phyloP scores from a whole-genome alignment of 2,329 filamentous ascomycete species.

The Neofusicoccum sp. region DNA sequence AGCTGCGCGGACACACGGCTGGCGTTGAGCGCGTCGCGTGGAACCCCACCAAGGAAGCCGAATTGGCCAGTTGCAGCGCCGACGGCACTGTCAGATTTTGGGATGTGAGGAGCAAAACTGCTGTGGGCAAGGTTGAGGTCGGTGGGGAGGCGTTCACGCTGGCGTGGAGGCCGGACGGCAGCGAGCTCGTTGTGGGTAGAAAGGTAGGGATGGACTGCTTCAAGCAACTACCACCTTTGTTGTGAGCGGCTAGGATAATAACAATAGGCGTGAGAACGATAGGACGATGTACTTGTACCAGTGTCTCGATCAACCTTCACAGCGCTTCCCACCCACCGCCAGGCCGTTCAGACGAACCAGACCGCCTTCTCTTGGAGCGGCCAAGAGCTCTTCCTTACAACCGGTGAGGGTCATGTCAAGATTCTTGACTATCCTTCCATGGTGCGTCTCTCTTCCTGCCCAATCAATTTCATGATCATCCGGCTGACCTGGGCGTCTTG shows the following conservation, averaged over 20 bases:
- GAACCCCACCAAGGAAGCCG: conserved; percentile 72
- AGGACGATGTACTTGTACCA: conserved; percentile 63
- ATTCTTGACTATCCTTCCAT: conserved; percentile 54
- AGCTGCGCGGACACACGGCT: conserved; percentile 66
- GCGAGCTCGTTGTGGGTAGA: conserved; percentile 68
- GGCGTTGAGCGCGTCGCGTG: conserved; percentile 74
- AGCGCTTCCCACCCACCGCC: conserved; percentile 59
- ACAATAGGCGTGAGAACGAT: conserved; percentile 3
- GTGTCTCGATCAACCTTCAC: conserved; percentile 60
- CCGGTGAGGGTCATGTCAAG: conserved; percentile 67
- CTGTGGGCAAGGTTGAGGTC: conserved; percentile 66
- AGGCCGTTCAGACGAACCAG: conserved; percentile 67
- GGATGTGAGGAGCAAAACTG: conserved; percentile 73
- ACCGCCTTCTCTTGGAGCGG: conserved; percentile 73
- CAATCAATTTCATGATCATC: background rate
- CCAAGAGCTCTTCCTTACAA: conserved; percentile 67
- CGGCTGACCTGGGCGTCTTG: background rate
- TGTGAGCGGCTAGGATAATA: background rate
- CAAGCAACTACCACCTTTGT: background rate
- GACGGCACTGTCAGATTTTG: conserved; percentile 76
- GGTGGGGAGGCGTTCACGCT: conserved; percentile 68
- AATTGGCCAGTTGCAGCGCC: conserved; percentile 70
- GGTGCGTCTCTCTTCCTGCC: conserved; percentile 25
- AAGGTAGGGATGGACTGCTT: conserved; percentile 51
- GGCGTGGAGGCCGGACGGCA: conserved; percentile 67